phyloP scores from a whole-genome alignment of 2,329 filamentous ascomycete genomes.

The Myotisia sp. region DNA sequence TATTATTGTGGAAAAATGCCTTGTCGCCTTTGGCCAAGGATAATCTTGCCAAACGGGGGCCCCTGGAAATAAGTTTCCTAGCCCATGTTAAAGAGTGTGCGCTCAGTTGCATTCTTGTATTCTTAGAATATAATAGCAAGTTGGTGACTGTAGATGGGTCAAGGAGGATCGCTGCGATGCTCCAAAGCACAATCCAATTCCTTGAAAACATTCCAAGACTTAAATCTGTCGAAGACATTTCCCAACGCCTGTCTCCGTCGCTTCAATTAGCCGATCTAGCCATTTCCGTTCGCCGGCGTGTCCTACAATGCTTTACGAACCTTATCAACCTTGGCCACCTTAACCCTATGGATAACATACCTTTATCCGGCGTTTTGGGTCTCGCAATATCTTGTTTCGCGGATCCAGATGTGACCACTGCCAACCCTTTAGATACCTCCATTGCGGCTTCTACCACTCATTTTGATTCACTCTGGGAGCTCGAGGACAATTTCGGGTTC shows the following conservation, averaged over 20 bases:
- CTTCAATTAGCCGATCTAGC: slow-evolving; percentile 82
- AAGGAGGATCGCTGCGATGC: slow-evolving; percentile 80
- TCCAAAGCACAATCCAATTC: slow-evolving; percentile 86
- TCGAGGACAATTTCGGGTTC: slow-evolving; percentile 87
- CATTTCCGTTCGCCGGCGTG: slow-evolving; percentile 81
- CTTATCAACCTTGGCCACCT: slow-evolving; percentile 76
- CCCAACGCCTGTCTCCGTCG: slow-evolving; percentile 67
- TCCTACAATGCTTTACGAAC: slow-evolving; percentile 89
- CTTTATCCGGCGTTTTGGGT: slow-evolving; percentile 83
- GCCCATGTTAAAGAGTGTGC: slow-evolving; percentile 92
- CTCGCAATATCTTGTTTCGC: slow-evolving; percentile 84
- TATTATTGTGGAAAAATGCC: slow-evolving; percentile 94
- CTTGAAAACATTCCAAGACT: slow-evolving; percentile 69
- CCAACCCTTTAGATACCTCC: slow-evolving; percentile 68
- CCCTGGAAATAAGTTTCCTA: slow-evolving; percentile 81
- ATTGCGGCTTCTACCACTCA: slow-evolving; percentile 81
- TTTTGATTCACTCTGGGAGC: slow-evolving; percentile 91
- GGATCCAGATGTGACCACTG: slow-evolving; percentile 61
- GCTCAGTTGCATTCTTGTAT: slow-evolving; percentile 76
- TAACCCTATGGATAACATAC: slow-evolving; percentile 67
- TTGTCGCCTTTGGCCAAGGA: slow-evolving; percentile 87
- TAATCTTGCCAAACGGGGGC: slow-evolving; percentile 67
- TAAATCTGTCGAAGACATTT: slow-evolving; percentile 74
- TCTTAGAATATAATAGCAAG: slow-evolving; percentile 83
- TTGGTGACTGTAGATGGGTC: slow-evolving; percentile 87